phyloP scores from a whole-genome alignment of 2,329 filamentous ascomycete species.

The Tricladium varicosporioides region DNA sequence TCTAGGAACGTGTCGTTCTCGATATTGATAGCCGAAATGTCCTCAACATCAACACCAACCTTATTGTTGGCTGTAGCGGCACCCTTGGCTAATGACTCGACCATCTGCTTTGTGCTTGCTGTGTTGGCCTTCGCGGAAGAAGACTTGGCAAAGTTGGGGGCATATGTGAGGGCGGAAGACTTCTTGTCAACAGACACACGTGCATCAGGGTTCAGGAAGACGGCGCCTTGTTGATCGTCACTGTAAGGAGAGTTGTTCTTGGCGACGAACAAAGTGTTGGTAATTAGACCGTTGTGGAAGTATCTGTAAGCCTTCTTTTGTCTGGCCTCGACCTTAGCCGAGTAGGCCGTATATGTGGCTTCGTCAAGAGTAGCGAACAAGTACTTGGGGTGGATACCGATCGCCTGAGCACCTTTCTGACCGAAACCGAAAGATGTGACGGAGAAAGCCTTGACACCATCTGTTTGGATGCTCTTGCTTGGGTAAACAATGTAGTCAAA shows the following conservation, averaged over 20 bases:
- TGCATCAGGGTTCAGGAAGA: conserved; percentile 92
- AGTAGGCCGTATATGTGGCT: conserved; percentile 78
- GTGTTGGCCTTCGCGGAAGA: conserved; percentile 59
- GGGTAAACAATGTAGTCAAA: conserved; percentile 98
- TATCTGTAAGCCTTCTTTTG: conserved; percentile 99
- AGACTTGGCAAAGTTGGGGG: conserved; percentile 61
- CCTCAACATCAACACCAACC: conserved; percentile 92
- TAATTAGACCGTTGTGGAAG: conserved; percentile 98
- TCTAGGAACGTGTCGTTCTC: conserved; percentile 91
- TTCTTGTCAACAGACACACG: conserved; percentile 87
- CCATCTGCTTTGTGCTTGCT: conserved; percentile 59
- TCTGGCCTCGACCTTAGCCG: conserved; percentile 81
- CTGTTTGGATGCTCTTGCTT: conserved; percentile 91
- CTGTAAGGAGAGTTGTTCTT: conserved; percentile 90
- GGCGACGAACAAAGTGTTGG: conserved; percentile 95
- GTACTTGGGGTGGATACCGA: conserved; percentile 96
- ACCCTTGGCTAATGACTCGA: conserved; percentile 72
- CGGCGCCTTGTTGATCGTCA: conserved; percentile 78
- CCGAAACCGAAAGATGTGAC: conserved; percentile 99
- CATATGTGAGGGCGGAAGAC: conserved; percentile 73
- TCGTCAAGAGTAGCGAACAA: conserved; percentile 92
- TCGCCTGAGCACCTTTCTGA: conserved; percentile 96
- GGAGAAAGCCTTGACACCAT: conserved; percentile 97
- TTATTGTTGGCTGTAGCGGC: conserved; percentile 65
- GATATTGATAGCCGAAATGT: conserved; percentile 82